phyloP scores from a whole-genome alignment of 495 filamentous ascomycete species.

The Podospora pseudopauciseta region DNA sequence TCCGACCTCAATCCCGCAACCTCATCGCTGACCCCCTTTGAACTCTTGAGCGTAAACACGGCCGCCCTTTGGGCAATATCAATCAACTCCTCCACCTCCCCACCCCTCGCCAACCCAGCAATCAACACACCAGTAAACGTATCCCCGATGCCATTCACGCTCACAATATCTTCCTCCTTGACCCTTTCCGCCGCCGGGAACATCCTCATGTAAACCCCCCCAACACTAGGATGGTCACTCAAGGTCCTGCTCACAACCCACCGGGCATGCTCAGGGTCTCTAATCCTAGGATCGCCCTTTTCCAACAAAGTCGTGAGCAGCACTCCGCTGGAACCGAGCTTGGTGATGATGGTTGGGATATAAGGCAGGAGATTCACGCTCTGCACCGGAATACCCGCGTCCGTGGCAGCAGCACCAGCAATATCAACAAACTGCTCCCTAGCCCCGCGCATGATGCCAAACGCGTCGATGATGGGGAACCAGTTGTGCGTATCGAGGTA shows the following conservation, averaged over 20 bases:
- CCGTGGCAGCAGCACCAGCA: constrained; percentile 60
- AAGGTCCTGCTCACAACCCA: constrained; percentile 63
- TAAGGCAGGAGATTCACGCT: constrained; percentile 80
- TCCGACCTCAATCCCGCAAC: constrained; percentile 37
- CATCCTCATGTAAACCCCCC: constrained; percentile 80
- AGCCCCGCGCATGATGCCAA: constrained; percentile 58
- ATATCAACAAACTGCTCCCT: constrained; percentile 61
- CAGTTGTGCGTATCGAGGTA: constrained; percentile 67
- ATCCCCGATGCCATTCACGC: constrained; percentile 92
- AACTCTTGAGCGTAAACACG: constrained; percentile 66
- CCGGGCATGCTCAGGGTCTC: constrained; percentile 53
- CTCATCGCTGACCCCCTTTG: constrained; percentile 62
- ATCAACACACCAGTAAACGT: constrained; percentile 82
- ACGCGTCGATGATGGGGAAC: constrained; percentile 74
- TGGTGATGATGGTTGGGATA: constrained; percentile 78
- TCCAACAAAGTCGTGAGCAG: constrained; percentile 68
- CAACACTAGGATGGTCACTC: constrained; percentile 54
- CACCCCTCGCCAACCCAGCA: constrained; percentile 56
- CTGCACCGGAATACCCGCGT: constrained; percentile 78
- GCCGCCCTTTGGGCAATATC: constrained; percentile 71
- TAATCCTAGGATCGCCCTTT: constrained; percentile 60
- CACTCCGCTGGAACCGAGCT: constrained; percentile 76
- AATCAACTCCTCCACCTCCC: constrained; percentile 47
- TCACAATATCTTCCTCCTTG: constrained; percentile 65
- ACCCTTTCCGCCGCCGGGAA: constrained; percentile 68